Percentiles rank a stretch among this genome's conserved stretches.
Evolutionary conservation across 2,329 filamentous ascomycete species (phyloP).

Genomic region (Parascedosporium putredinis): DNA sequence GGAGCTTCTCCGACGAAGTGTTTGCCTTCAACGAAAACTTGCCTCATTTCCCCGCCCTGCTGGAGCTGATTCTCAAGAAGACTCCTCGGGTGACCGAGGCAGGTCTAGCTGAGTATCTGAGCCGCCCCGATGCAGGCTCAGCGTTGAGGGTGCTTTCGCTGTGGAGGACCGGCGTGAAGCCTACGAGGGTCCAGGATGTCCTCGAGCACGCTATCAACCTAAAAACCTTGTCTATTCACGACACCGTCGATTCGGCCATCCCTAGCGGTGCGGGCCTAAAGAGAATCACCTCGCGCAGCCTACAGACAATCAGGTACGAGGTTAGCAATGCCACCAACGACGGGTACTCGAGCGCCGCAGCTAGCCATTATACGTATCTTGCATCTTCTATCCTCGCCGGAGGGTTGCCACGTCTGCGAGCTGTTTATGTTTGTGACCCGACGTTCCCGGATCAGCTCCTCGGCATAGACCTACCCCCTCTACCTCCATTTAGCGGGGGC

Average conservation of each 20-base stretch:
- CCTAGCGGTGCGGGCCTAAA: slow-evolving; percentile 38
- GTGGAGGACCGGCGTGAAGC: slow-evolving; percentile 59
- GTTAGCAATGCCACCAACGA: slow-evolving; percentile 52
- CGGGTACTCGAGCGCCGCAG: slow-evolving; percentile 44
- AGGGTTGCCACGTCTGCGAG: slow-evolving; percentile 60
- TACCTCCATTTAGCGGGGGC: slow-evolving; percentile 28
- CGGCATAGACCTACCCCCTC: slow-evolving; percentile 56
- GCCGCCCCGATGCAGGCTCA: slow-evolving; percentile 45
- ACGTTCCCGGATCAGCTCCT: slow-evolving; percentile 73
- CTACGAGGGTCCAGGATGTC: slow-evolving; percentile 49
- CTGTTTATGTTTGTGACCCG: slow-evolving; percentile 78
- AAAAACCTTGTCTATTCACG: slow-evolving; percentile 43
- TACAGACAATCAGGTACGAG: slow-evolving; percentile 72
- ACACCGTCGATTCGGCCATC: slow-evolving; percentile 39
- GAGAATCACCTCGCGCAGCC: slow-evolving; percentile 55
- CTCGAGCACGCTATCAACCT: slow-evolving; percentile 47
- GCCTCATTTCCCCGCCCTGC: slow-evolving; percentile 63
- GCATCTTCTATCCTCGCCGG: slow-evolving; percentile 70
- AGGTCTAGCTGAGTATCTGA: slow-evolving; percentile 61
- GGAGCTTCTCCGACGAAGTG: slow-evolving; percentile 65
- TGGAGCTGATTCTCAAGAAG: slow-evolving; percentile 62
- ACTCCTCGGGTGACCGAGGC: slow-evolving; percentile 60
- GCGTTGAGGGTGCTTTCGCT: slow-evolving; percentile 60
- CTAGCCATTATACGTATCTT: slow-evolving; percentile 75
- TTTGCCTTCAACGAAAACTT: slow-evolving; percentile 56